A percentile compares a stretch with the other conserved stretches of the same genome.
Conservation (phyloP, 1,284 basidiomycete species). For the Volvariella volvacea region DNA sequence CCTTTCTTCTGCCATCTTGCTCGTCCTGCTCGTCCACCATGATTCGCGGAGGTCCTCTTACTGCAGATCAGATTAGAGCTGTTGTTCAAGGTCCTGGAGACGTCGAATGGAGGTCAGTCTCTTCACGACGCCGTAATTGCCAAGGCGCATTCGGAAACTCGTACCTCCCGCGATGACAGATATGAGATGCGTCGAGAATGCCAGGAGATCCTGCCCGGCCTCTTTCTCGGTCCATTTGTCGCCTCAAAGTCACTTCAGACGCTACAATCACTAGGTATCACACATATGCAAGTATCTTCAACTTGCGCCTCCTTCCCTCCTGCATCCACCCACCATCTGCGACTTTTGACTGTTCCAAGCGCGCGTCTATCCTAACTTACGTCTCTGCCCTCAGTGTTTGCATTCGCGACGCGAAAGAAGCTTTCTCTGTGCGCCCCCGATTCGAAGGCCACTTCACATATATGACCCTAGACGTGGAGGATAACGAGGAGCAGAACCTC, state of each 20-base stretch:
- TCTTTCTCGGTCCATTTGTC: conserved; percentile 85
- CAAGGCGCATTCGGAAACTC: neutral
- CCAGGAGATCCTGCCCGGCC: conserved; percentile 83
- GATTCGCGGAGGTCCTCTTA: conserved; percentile 16
- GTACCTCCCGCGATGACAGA: conserved; percentile 31
- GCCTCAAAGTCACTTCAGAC: conserved; percentile 74
- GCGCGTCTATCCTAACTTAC: conserved; percentile 7
- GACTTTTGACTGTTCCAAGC: conserved; percentile 2
- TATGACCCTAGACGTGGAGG: conserved; percentile 80
- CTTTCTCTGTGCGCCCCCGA: conserved; percentile 80
- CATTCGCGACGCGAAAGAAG: conserved; percentile 82
- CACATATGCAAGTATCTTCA: conserved; percentile 71
- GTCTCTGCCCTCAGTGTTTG: conserved; percentile 55
- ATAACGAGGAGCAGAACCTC: conserved; percentile 87
- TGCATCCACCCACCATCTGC: conserved; percentile 6
- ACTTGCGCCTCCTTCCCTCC: conserved; percentile 4
- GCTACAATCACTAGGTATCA: conserved; percentile 62
- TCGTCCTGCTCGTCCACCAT: conserved; percentile 1
- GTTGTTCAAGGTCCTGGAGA: conserved; percentile 72
- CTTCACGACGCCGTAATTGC: neutral
- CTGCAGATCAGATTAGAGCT: conserved; percentile 50
- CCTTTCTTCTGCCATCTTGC: neutral
- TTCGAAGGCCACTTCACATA: conserved; percentile 81
- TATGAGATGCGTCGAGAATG: conserved; percentile 95
- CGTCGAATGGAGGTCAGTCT: conserved; percentile 66